phyloP scores from a whole-genome alignment of 129 eudicot species.

The Saposhnikovia divaricata region DNA sequence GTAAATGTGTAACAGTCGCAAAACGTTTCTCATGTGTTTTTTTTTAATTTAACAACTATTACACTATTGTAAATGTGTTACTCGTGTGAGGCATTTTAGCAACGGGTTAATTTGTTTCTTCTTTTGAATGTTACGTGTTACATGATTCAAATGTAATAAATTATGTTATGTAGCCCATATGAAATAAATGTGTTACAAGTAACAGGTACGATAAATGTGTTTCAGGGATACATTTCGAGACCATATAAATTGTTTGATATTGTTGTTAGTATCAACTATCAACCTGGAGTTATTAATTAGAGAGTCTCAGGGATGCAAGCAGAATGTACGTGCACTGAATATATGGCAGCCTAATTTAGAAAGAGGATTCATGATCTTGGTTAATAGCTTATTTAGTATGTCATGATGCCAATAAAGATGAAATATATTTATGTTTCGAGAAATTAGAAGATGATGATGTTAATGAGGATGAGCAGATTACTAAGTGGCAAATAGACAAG shows the following conservation, averaged over 20 bases:
- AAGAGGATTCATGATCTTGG: not conserved
- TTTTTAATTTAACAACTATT: no score
- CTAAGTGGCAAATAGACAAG: not conserved
- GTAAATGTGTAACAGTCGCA: no score
- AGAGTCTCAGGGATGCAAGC: not conserved
- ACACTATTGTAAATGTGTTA: not conserved
- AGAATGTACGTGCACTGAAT: not conserved
- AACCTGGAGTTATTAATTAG: not conserved
- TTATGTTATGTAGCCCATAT: no score
- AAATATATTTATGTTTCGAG: not conserved
- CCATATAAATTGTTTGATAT: not conserved
- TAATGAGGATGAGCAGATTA: not conserved
- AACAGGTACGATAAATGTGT: no score
- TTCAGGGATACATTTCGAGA: not conserved
- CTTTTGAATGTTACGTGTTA: no score
- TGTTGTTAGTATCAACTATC: not conserved
- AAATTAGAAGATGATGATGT: not conserved
- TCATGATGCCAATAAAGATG: not conserved
- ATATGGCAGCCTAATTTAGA: not conserved
- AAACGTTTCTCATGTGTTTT: no score
- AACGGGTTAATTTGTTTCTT: no score
- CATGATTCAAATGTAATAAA: no score
- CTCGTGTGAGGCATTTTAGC: no score
- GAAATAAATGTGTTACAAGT: no score
- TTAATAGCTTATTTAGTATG: not conserved